phyloP scores from a whole-genome alignment of 768 basidiomycete genomes.

The Collybia sp. region DNA sequence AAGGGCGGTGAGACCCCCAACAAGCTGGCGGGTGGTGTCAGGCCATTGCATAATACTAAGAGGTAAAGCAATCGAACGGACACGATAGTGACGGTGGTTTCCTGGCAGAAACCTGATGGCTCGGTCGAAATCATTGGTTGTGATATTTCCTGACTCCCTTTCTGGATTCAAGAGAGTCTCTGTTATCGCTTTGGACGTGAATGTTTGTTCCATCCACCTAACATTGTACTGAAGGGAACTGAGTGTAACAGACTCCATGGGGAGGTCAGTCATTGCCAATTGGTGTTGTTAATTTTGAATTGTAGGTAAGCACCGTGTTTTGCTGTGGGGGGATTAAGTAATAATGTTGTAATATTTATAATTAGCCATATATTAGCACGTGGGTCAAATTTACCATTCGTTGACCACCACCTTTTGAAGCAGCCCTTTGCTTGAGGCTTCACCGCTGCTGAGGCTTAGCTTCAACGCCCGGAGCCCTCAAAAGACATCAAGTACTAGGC shows the following conservation, averaged over 20 bases:
- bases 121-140: conserved; percentile 50
- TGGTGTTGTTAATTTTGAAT: too few species aligned
- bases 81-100: conserved; percentile 31
- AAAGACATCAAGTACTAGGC: too few species aligned
- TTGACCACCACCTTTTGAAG: too few species aligned
- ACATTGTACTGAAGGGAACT: conserved; percentile 22
- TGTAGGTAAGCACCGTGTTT: too few species aligned
- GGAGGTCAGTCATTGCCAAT: too few species aligned
- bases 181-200: conserved; percentile 32
- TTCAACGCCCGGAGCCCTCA: too few species aligned
- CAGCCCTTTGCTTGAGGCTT: too few species aligned
- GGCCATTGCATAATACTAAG: background rate
- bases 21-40: conserved; percentile 7
- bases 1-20: conserved; percentile 6
- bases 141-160: conserved; percentile 44
- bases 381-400: too few species aligned
- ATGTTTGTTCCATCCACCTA: conserved; percentile 36
- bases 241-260: background rate
- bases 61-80: conserved; percentile 19
- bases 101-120: conserved; percentile 51
- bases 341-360: too few species aligned
- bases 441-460: too few species aligned
- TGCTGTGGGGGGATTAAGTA: too few species aligned
- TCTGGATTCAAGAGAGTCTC: conserved; percentile 50
- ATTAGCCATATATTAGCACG: too few species aligned